Evolutionary conservation across 2,329 filamentous ascomycete genomes (phyloP).

Genomic region (Aspergillus aculeatinus): DNA sequence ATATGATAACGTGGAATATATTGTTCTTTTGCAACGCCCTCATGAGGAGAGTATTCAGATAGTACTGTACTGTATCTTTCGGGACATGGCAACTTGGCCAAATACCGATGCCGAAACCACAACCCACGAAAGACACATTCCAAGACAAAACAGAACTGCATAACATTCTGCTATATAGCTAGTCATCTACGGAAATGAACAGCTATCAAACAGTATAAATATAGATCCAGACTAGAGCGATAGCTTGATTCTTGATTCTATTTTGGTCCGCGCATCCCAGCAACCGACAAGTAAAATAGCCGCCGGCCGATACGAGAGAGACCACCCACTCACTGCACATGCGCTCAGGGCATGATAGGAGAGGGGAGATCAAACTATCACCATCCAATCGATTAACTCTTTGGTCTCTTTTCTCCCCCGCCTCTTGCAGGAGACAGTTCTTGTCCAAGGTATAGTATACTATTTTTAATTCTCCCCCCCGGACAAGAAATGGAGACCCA

Average conservation of each 20-base stretch:
- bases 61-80: too few species aligned
- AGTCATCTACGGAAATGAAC: too few species aligned
- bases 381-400: not conserved
- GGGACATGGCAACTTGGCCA: too few species aligned
- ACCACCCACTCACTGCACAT: not conserved
- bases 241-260: not conserved
- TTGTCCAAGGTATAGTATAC: not conserved
- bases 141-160: too few species aligned
- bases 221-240: not conserved
- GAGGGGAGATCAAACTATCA: not conserved
- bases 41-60: not conserved
- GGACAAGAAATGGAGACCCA: not conserved
- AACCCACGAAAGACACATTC: too few species aligned
- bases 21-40: not conserved
- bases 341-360: slow-evolving; percentile 1
- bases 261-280: not conserved
- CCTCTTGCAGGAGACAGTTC: not conserved
- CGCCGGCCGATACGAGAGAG: not conserved
- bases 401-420: not conserved
- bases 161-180: too few species aligned
- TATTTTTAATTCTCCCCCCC: not conserved
- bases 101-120: too few species aligned
- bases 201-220: not conserved
- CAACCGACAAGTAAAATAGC: not conserved
- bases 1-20: not conserved